Base-by-base conservation (phyloP, 2,329 filamentous ascomycete genomes). In the Penicillium sp. region DNA sequence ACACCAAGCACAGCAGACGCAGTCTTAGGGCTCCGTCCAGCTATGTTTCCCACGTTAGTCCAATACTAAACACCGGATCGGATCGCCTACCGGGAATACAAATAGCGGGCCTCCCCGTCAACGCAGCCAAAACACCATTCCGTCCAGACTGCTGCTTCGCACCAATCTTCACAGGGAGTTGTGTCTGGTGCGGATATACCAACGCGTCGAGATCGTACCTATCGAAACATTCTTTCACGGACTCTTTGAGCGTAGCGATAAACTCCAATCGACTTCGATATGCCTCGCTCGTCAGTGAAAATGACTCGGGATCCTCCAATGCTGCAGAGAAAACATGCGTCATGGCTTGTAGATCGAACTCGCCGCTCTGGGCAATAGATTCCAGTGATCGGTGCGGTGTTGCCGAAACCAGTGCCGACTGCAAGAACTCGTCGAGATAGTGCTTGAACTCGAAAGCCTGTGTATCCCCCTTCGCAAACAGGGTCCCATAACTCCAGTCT, bases 151-250 rank as follows among this genome's bases (percentile, higher is more conserved):
- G 85, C 0, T 78, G 81, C 0, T 80, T 74, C 1, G 79, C 78
- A 3, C 84, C 84, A 24, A 86, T 69, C 44, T 79, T 78, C 2
- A 86, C 84, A 6, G 85, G 83, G 1, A 88, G 78, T 52, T 86
- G 86, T 65, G 80, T 81, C 64, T 88, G 85, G 66, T 88, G 81
- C 0, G 85, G 85, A 68, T 88, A 88, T 62, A 87, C 79, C 35
- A 88, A 63, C 0, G 81, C 84, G 65, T 86, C 81, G 14, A 88
- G 74, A 0, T 69, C 57, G 59, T 84, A 72, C 0, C 64, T 55
- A 0, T 71, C 66, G 57, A 88, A 85, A 0, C 82, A 84, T 3
- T 69, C 58, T n/a, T 75, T 71, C 2, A 88, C 71, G 0, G 78
- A 72, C 1, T 76, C 66, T 4, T 79, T 85, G 14, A 89, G 76